phyloP scores from a whole-genome alignment of 1,284 basidiomycete genomes.

The Pyrrhoderma noxium region DNA sequence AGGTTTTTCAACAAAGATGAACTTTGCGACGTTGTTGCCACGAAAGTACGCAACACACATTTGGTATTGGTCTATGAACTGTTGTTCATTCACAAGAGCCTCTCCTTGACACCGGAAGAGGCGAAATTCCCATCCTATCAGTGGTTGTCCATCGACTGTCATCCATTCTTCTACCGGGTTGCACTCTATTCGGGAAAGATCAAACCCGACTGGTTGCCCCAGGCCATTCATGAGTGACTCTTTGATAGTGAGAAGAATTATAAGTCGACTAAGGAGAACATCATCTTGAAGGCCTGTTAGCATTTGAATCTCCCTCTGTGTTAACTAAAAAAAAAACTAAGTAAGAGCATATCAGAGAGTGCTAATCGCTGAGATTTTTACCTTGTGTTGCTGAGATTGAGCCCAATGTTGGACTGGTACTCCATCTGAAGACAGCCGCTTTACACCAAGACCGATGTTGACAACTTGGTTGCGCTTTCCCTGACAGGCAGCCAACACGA shows the following conservation, averaged over 20 bases:
- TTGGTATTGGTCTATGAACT: constrained; percentile 57
- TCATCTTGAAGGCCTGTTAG: constrained; percentile 46
- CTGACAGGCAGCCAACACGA: constrained; percentile 78
- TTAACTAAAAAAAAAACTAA: constrained; percentile 39
- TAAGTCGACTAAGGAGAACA: constrained; percentile 59
- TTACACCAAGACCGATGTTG: constrained; percentile 70
- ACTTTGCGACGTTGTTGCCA: constrained; percentile 52
- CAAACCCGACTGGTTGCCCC: constrained; percentile 70
- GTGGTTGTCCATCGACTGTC: constrained; percentile 54
- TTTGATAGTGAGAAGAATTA: constrained; percentile 68
- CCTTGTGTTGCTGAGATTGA: constrained; percentile 70
- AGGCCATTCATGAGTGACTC: constrained; percentile 74
- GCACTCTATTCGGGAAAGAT: constrained; percentile 72
- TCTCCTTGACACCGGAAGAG: constrained; percentile 43
- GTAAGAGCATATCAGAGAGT: constrained; percentile 2
- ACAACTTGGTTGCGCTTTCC: constrained; percentile 64
- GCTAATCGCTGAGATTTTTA: constrained; percentile 22
- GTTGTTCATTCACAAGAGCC: constrained; percentile 58
- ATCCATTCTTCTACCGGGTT: constrained; percentile 56
- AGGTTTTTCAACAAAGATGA: constrained; percentile 61
- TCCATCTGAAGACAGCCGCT: constrained; percentile 50
- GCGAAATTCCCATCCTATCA: constrained; percentile 77
- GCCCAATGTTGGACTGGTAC: constrained; percentile 52
- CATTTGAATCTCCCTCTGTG: constrained; percentile 51
- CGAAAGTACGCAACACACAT: constrained; percentile 71